A percentile compares a stretch with the other conserved stretches of the same genome.
Conservation (phyloP, 495 filamentous ascomycete genomes). For the Trichocladium uniseriatum region DNA sequence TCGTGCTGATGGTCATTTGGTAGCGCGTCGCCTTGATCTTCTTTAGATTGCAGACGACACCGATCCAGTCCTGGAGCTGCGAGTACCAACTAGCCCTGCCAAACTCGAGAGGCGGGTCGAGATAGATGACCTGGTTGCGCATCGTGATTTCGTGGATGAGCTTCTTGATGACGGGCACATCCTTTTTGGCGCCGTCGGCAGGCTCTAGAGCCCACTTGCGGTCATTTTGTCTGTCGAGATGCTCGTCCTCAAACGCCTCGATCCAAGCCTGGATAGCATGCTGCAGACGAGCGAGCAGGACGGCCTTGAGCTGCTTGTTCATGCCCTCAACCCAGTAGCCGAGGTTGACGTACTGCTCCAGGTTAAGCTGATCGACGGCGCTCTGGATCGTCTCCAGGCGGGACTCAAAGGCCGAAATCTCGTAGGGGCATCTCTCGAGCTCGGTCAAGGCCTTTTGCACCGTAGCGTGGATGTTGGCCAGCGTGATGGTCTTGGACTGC, state of each 20-base stretch:
- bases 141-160: slow-evolving; percentile 88
- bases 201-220: slow-evolving; percentile 34
- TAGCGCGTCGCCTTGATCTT: slow-evolving; percentile 93
- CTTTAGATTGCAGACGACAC: slow-evolving; percentile 79
- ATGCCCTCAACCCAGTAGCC: slow-evolving; percentile 76
- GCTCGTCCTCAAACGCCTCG: slow-evolving; percentile 61
- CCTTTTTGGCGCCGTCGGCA: slow-evolving; percentile 29
- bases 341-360: slow-evolving; percentile 91
- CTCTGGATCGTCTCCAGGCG: slow-evolving; percentile 78
- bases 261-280: slow-evolving; percentile 80
- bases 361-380: slow-evolving; percentile 86
- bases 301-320: slow-evolving; percentile 71
- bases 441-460: slow-evolving; percentile 75
- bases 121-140: slow-evolving; percentile 90
- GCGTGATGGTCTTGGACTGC: slow-evolving; percentile 70
- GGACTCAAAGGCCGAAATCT: slow-evolving; percentile 60
- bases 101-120: slow-evolving; percentile 86
- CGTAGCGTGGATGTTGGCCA: slow-evolving; percentile 69
- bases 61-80: slow-evolving; percentile 88
- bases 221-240: slow-evolving; percentile 39
- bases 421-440: slow-evolving; percentile 78
- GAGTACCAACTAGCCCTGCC: slow-evolving; percentile 89
- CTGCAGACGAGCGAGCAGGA: slow-evolving; percentile 65
- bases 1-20: slow-evolving; percentile 66
- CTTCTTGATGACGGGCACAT: slow-evolving; percentile 51